phyloP scores from a whole-genome alignment of 345 rosid species.

The Camelina laxa region DNA sequence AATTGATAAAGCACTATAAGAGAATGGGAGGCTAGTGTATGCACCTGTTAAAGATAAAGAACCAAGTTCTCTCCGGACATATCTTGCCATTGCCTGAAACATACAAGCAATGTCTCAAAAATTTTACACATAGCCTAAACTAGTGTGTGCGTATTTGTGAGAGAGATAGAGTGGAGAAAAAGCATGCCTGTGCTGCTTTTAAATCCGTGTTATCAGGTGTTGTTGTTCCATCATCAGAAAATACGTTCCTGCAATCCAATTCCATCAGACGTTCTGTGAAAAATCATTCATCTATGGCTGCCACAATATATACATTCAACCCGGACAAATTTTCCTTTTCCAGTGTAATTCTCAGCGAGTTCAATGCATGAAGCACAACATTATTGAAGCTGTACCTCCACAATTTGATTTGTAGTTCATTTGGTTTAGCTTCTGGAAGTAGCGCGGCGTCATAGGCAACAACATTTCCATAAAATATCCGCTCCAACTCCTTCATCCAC shows the following conservation, averaged over 20 bases:
- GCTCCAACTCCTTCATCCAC: conserved; percentile 99
- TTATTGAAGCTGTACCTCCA: conserved; percentile 68
- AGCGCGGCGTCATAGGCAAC: conserved; percentile 86
- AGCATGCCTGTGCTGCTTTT: conserved; percentile 71
- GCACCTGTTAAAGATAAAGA: conserved; percentile 88
- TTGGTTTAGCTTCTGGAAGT: conserved; percentile 81
- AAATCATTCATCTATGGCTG: conserved; percentile 16
- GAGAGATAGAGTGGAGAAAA: conserved; percentile 10
- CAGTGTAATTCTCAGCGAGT: not conserved
- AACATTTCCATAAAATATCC: conserved; percentile 90
- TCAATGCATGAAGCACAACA: conserved; percentile 1
- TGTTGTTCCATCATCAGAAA: conserved; percentile 80
- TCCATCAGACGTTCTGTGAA: conserved; percentile 22
- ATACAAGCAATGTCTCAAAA: conserved; percentile 30
- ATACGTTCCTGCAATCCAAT: conserved; percentile 69
- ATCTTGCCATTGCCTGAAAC: conserved; percentile 90
- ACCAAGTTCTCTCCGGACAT: conserved; percentile 75
- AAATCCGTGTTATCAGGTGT: conserved; percentile 64
- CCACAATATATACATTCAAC: conserved; percentile 16
- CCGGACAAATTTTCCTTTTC: not conserved
- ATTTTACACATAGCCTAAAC: conserved; percentile 4
- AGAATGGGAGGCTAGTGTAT: conserved; percentile 2
- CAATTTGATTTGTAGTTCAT: conserved; percentile 64
- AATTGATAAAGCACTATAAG: conserved; percentile 13
- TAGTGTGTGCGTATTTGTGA: conserved; percentile 19